Percentiles rank a stretch among this genome's conserved stretches.
These are phyloP conservation scores for Begonia fuchsioides DNA, from an alignment of 306 rosid genomes.

Conservation along the genomic window DNA sequence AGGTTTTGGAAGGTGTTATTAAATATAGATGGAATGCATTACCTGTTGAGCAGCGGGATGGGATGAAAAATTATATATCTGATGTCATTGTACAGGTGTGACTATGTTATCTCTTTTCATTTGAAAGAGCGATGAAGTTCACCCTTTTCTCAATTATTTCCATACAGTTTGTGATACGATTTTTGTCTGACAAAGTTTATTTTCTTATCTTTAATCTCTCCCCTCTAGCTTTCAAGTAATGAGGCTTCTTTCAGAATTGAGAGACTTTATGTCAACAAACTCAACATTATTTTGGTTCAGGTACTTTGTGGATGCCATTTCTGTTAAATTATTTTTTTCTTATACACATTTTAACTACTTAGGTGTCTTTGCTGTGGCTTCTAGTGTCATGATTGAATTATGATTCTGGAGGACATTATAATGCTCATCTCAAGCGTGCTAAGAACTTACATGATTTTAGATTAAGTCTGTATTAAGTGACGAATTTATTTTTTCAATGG, in stretches of 20 bases:
- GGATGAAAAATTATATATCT: constrained; percentile 96
- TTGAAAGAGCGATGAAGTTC: not conserved
- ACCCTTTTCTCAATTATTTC: not conserved
- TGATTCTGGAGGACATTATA: no score
- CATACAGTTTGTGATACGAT: not conserved
- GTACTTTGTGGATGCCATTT: constrained; percentile 17
- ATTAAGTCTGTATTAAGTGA: no score
- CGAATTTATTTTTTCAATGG: no score
- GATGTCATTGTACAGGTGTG: constrained; percentile 88
- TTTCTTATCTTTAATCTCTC: constrained; percentile 10
- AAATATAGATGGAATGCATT: constrained; percentile 97
- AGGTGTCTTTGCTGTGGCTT: no score
- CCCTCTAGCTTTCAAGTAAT: constrained; percentile 61
- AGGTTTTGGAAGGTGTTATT: constrained; percentile 97
- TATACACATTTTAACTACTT: no score
- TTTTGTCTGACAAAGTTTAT: not conserved
- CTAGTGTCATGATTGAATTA: no score
- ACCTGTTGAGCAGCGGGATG: constrained; percentile 94
- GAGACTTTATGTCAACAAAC: constrained; percentile 95
- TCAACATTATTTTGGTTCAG: constrained; percentile 95
- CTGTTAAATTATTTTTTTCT: not conserved
- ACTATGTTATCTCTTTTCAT: not conserved
- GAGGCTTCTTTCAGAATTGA: constrained; percentile 78
- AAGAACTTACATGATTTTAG: no score
- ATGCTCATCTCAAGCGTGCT: no score